Evolutionary conservation across 306 rosid genomes (phyloP).

Genomic region (Gillenia trifoliata): DNA sequence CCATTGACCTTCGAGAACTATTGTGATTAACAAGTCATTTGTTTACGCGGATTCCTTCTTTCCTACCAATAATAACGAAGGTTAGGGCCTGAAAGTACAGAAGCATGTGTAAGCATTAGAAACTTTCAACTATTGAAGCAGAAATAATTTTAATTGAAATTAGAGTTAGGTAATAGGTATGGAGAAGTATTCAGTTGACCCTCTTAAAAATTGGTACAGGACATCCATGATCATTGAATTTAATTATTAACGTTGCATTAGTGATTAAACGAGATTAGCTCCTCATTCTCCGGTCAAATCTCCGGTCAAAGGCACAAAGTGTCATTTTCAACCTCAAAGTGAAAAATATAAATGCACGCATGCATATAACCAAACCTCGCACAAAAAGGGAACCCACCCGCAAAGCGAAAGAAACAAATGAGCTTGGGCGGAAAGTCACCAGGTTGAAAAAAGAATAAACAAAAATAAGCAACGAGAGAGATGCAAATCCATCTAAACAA

Average conservation of each 20-base stretch:
- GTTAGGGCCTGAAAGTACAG: not conserved
- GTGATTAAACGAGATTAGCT: not conserved
- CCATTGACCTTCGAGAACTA: not conserved
- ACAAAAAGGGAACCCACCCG: too few species aligned
- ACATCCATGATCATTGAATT: not conserved
- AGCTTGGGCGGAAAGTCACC: too few species aligned
- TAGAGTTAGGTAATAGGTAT: not conserved
- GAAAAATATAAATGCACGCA: not conserved
- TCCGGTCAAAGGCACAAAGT: not conserved
- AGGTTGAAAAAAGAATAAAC: too few species aligned
- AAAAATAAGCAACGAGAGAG: too few species aligned
- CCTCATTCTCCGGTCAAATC: not conserved
- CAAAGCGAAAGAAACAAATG: too few species aligned
- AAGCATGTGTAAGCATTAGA: not conserved
- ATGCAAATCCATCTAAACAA: too few species aligned
- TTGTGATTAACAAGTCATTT: not conserved
- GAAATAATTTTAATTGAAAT: not conserved
- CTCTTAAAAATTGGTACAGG: not conserved
- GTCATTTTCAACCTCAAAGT: not conserved
- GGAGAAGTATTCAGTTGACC: not conserved
- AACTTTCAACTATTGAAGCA: not conserved
- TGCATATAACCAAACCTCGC: not conserved
- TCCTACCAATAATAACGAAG: not conserved
- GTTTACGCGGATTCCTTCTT: not conserved
- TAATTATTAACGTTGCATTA: not conserved